Evolutionary conservation across 2,329 filamentous ascomycete species (phyloP), one percentile per base, ranked within the genome.

Genomic region (Pseudogymnoascus sp.): DNA sequence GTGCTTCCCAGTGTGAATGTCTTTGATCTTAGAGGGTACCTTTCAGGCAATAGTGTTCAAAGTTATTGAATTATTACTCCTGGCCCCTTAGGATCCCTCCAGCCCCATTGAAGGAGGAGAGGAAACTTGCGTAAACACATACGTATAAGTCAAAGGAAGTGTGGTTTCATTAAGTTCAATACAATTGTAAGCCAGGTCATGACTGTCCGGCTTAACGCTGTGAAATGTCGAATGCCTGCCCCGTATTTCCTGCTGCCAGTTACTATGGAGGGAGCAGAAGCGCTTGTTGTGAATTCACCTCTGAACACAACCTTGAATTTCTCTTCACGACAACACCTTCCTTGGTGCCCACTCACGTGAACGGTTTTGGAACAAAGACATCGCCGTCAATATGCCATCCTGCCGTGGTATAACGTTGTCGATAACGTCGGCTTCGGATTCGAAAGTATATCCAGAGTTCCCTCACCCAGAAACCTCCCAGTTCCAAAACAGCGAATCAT

Each of bases 401-500:
- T 64, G 66, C 40, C 66, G 68, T 62, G 70, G 70, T 9, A 68
- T 74, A 40, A 65, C 67, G 59, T 25, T 74, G 8, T 64, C 66
- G 3, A 61, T 74, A 6, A 62, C 73, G 21, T 72, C 70, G 5
- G 65, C 71, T 28, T 59, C 64, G 36, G 68, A 70, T 16, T 66
- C 71, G 12, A 66, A 75, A 49, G 71, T 69, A 18, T 75, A 85
- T 2, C 78, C 79, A 12, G 83, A 86, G 68, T 84, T 82, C 68
- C 79, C 81, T 18, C 81, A 85, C 65, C 82, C 82, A 0, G 80
- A 84, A 60, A 77, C 75, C 60, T 78, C 78, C 0, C 81, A 78
- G 14, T 75, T 78, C 46, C 72, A 69, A 2, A 73, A 78, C 25
- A 63, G 18, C 28, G 49, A 16, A 18, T 56, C 49, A 3, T 18